Evolutionary conservation across 495 filamentous ascomycete genomes (phyloP).

Genomic region (Aspergillus coremiiformis): DNA sequence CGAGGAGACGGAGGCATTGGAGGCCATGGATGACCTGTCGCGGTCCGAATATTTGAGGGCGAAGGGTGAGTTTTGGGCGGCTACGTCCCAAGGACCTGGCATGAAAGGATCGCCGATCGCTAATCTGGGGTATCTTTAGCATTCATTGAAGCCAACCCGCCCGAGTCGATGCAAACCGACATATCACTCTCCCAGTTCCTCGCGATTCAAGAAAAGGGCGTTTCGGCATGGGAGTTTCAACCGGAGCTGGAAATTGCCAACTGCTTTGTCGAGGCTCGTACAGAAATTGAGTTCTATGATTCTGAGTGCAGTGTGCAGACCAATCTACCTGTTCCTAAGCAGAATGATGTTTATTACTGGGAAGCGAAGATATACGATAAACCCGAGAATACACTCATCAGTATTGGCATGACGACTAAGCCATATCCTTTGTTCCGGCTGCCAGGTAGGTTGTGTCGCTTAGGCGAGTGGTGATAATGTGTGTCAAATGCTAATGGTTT

Average conservation of each 20-base stretch:
- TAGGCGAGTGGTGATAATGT: neutral
- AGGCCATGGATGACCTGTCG: conserved; percentile 90
- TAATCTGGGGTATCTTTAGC: conserved; percentile 44
- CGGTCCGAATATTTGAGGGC: conserved; percentile 86
- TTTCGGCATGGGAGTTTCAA: conserved; percentile 98
- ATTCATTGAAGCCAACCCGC: conserved; percentile 88
- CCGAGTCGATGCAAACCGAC: conserved; percentile 91
- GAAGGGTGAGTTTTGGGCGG: conserved; percentile 60
- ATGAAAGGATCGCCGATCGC: neutral
- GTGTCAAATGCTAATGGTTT: conserved; percentile 12
- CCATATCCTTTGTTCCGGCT: conserved; percentile 92
- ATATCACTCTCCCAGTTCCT: conserved; percentile 96
- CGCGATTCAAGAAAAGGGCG: conserved; percentile 97
- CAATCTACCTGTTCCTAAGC: conserved; percentile 93
- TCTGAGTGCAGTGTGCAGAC: conserved; percentile 95
- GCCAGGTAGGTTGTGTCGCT: conserved; percentile 56
- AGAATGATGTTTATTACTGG: conserved; percentile 99
- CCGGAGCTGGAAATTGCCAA: conserved; percentile 97
- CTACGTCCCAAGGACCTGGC: neutral
- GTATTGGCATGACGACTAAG: conserved; percentile 90
- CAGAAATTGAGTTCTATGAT: conserved; percentile 98
- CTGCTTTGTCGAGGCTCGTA: conserved; percentile 93
- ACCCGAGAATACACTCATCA: conserved; percentile 75
- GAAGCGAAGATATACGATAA: conserved; percentile 98
- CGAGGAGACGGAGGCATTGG: conserved; percentile 92